These are phyloP conservation scores for Mycena filopes DNA, from an alignment of 768 basidiomycete genomes.

Conservation along the genomic window DNA sequence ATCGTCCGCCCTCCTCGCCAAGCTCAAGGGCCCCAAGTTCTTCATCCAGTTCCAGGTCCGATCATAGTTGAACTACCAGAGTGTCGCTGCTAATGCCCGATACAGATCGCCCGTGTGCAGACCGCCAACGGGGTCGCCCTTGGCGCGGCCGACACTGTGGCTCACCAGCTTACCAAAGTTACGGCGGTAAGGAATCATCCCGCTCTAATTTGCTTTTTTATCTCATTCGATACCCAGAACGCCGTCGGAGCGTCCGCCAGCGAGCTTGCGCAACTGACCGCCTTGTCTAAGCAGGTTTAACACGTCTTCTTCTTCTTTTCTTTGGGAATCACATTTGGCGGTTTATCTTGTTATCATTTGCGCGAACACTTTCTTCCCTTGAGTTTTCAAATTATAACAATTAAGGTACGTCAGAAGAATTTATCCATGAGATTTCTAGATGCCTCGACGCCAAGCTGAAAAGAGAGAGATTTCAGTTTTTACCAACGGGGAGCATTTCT, in stretches of 20 bases:
- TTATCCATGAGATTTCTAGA: conserved; percentile 86
- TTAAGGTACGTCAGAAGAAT: conserved; percentile 53
- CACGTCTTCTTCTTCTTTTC: conserved; percentile 6
- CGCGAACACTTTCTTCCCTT: no score
- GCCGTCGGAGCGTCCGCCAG: conserved; percentile 40
- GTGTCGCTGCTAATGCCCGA: not conserved
- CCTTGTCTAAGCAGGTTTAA: conserved; percentile 34
- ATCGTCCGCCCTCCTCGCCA: conserved; percentile 34
- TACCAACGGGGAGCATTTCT: conserved; percentile 9
- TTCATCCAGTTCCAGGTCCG: conserved; percentile 44
- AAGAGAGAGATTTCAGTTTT: conserved; percentile 33
- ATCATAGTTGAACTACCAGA: not conserved
- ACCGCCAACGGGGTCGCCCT: conserved; percentile 38
- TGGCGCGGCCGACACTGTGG: conserved; percentile 40
- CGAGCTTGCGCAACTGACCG: conserved; percentile 40
- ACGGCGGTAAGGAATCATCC: conserved; percentile 32
- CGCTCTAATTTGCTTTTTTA: not conserved
- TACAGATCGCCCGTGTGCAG: conserved; percentile 40
- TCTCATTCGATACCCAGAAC: conserved; percentile 33
- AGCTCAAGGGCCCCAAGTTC: conserved; percentile 44
- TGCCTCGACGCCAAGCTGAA: conserved; percentile 90
- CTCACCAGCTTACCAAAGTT: conserved; percentile 42
- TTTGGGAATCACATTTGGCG: conserved; percentile 15
- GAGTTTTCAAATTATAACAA: conserved; percentile 19
- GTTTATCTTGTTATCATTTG: conserved; percentile 7